These are phyloP conservation scores for Pythium sukuiense DNA, from an alignment of 352 stramenopile species.

Conservation along the genomic window DNA sequence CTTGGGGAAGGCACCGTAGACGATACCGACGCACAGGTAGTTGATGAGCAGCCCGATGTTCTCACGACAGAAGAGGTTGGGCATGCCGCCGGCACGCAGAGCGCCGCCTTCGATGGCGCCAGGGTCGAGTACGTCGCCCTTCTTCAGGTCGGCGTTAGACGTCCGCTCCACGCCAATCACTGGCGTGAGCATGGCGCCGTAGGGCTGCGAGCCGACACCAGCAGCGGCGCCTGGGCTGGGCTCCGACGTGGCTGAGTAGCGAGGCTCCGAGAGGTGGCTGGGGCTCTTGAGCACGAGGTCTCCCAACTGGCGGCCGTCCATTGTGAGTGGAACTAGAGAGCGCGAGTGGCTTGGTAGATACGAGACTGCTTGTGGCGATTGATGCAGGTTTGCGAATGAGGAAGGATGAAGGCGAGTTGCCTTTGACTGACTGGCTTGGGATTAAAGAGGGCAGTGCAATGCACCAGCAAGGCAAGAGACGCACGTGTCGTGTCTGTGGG, in stretches of 20 bases:
- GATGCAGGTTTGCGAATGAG: slow-evolving; percentile 10
- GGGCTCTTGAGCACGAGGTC: slow-evolving; percentile 23
- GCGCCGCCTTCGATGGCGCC: slow-evolving; percentile 24
- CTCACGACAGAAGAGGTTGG: slow-evolving; percentile 25
- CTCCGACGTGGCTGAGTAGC: slow-evolving; percentile 9
- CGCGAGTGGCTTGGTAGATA: no score
- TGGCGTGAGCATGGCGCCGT: slow-evolving; percentile 11
- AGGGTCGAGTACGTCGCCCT: slow-evolving; percentile 6
- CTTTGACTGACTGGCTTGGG: no score
- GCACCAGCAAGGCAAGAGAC: no score
- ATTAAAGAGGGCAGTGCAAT: no score
- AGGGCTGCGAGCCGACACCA: slow-evolving; percentile 4
- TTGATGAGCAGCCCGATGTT: slow-evolving; percentile 30
- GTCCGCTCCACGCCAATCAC: background rate
- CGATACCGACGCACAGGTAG: slow-evolving; percentile 29
- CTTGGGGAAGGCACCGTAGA: slow-evolving; percentile 29
- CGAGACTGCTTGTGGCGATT: background rate
- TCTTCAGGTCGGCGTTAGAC: background rate
- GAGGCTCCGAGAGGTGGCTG: slow-evolving; percentile 16
- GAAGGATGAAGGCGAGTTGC: no score
- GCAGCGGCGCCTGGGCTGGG: slow-evolving; percentile 6
- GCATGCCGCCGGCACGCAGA: no score
- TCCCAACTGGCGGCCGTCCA: slow-evolving; percentile 20
- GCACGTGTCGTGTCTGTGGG: no score
- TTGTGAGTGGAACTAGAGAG: background rate